Evolutionary conservation across 306 rosid species (phyloP).

Genomic region (Begonia peltatifolia): DNA sequence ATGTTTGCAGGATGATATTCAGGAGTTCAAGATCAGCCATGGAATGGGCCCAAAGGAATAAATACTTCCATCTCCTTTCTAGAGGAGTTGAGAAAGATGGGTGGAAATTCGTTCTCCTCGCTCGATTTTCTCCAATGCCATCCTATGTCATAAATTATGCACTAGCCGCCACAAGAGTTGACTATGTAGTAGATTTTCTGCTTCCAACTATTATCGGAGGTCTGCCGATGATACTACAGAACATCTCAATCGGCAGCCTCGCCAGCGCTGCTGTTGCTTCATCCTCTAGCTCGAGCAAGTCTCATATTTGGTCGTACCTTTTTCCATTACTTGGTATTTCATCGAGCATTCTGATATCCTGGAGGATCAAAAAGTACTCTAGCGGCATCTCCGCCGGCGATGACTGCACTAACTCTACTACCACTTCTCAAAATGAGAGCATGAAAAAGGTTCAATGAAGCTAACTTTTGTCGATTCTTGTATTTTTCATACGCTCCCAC

Average conservation of each 20-base stretch:
- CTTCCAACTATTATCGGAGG: constrained; percentile 76
- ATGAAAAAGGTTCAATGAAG: not conserved
- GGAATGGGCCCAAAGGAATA: constrained; percentile 72
- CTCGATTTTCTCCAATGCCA: constrained; percentile 92
- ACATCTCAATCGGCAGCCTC: constrained; percentile 84
- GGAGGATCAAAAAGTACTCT: constrained; percentile 78
- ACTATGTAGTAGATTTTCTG: constrained; percentile 69
- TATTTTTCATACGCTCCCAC: too few species aligned
- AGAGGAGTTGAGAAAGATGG: constrained; percentile 93
- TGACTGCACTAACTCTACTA: not conserved
- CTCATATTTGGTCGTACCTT: constrained; percentile 60
- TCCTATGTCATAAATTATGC: constrained; percentile 84
- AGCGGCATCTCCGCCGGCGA: constrained; percentile 26
- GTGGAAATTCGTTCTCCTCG: constrained; percentile 92
- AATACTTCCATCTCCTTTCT: constrained; percentile 53
- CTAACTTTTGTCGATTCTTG: too few species aligned
- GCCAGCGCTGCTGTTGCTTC: constrained; percentile 86
- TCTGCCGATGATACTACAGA: constrained; percentile 91
- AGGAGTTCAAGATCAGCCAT: constrained; percentile 64
- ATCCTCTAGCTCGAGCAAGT: constrained; percentile 48
- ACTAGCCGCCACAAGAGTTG: constrained; percentile 75
- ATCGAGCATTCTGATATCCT: constrained; percentile 68
- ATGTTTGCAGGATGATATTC: constrained; percentile 49
- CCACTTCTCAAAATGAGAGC: not conserved
- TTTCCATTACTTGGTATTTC: constrained; percentile 59